Evolutionary conservation across 1,284 basidiomycete species (phyloP), one percentile per base, ranked within the genome.

Genomic region (Marasmius sp.): DNA sequence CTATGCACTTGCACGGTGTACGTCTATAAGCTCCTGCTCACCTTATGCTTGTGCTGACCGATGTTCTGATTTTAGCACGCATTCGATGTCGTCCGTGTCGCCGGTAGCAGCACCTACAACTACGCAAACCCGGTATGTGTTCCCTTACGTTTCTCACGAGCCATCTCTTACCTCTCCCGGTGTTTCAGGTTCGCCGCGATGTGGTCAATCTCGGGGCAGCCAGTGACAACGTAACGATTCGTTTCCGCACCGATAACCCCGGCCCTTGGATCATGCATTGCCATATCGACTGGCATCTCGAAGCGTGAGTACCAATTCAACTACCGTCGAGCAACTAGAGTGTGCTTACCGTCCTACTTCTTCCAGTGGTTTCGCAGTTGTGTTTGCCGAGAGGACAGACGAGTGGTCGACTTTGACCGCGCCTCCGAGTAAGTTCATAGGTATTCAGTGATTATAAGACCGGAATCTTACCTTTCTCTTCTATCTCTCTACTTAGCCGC

Each of bases 271-370:
- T 81, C 60, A 62, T 81, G 64, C 80, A 81, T 64, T 81, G 80
- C 64, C 79, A 81, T 64, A 78, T 82, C 61, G 77, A 85, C 55
- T 82, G 79, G 77, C 81, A 82, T 70, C 66, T 83, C 2, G 74
- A 78, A 60, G 66, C 68, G 72, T 71, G 70, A 55, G 67, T 70
- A 63, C 14, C 48, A 27, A 27, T 27, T 58, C 14, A 27, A 27
- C 5, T 5, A 27, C 5, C 27, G 5, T 27, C 27, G 27, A 27
- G 27, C 45, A 45, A 20, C 34, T 18, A 22, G 11, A 27, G 7
- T 7, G 27, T n/a, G 45, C 9, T 36, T 14, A 18, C 37, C 39
- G n/a, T 27, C 20, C 45, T 66, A 34, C 64, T 20, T 22, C 8
- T 39, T 20, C 37, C 57, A 72, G 70, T 49, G 79, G 79, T 9